A percentile compares a stretch with the other conserved stretches of the same genome.
Conservation (phyloP, 1,284 basidiomycete genomes). For the Porogramme epimiltina region DNA sequence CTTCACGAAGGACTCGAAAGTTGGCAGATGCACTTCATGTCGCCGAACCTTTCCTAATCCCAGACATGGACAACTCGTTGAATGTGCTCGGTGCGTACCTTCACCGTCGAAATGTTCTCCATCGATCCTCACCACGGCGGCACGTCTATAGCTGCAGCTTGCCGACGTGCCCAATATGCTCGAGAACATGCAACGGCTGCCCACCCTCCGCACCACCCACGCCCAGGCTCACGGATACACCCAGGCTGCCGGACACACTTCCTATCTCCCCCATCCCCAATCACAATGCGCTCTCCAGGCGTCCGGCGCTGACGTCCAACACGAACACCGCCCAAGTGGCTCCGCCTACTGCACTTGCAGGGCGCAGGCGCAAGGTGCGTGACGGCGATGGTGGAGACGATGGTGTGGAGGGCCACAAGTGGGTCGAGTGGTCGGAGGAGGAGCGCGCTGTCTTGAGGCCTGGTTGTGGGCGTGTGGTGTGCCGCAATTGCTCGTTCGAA, state of each 20-base stretch:
- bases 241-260: conserved; percentile 19
- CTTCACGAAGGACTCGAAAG: neutral
- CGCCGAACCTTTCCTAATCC: conserved; percentile 16
- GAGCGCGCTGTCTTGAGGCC: conserved; percentile 12
- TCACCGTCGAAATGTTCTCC: neutral
- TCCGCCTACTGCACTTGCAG: conserved; percentile 4
- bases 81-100: conserved; percentile 22
- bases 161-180: conserved; percentile 34
- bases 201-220: conserved; percentile 29
- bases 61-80: conserved; percentile 11
- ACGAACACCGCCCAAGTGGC: conserved; percentile 7
- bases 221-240: conserved; percentile 26
- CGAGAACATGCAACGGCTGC: conserved; percentile 32
- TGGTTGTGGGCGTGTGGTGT: conserved; percentile 36
- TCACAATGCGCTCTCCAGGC: conserved; percentile 3
- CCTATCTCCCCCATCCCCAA: conserved; percentile 13
- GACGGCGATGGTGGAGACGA: conserved; percentile 21
- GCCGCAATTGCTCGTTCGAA: conserved; percentile 34
- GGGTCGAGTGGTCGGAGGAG: conserved; percentile 11
- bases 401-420: conserved; percentile 4
- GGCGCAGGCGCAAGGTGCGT: conserved; percentile 17
- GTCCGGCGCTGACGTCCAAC: conserved; percentile 17
- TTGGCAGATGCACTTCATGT: conserved; percentile 22
- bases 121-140: neutral
- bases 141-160: conserved; percentile 28